Percentiles rank a stretch among this genome's conserved stretches.
Conservation (phyloP, 768 basidiomycete genomes). For the Tulasnella calospora region DNA sequence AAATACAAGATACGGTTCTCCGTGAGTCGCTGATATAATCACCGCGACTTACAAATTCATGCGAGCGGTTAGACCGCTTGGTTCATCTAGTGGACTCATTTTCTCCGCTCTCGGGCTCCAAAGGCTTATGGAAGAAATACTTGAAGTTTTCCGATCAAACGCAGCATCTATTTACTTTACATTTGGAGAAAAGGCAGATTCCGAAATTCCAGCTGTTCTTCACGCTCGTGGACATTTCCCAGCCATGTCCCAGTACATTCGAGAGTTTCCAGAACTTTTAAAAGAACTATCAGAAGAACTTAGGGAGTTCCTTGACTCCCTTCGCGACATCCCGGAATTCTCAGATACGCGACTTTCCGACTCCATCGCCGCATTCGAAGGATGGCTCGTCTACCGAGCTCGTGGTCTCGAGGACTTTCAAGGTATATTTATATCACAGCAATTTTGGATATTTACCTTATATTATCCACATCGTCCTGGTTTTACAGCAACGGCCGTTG, state of each 20-base stretch:
- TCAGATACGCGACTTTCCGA: conserved; percentile 63
- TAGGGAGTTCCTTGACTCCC: conserved; percentile 58
- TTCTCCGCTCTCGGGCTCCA: conserved; percentile 69
- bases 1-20: too few relatives aligned
- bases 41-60: too few relatives aligned
- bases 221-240: neutral
- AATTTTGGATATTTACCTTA: neutral
- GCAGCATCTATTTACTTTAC: conserved; percentile 66
- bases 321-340: conserved; percentile 74
- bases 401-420: conserved; percentile 62
- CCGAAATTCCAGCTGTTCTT: conserved; percentile 37
- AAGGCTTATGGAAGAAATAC: conserved; percentile 59
- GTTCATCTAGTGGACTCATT: conserved; percentile 47
- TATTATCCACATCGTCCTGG: neutral
- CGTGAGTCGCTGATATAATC: too few relatives aligned
- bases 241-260: conserved; percentile 23
- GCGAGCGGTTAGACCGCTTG: too few relatives aligned
- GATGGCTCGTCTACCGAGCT: conserved; percentile 73
- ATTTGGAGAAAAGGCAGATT: conserved; percentile 40
- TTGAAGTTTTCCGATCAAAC: conserved; percentile 68
- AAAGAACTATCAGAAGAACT: conserved; percentile 58
- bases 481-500: neutral
- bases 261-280: conserved; percentile 65
- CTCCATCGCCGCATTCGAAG: conserved; percentile 61
- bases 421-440: too few relatives aligned